Base-by-base conservation (phyloP, 306 rosid species). In the Carpinus viminea region DNA sequence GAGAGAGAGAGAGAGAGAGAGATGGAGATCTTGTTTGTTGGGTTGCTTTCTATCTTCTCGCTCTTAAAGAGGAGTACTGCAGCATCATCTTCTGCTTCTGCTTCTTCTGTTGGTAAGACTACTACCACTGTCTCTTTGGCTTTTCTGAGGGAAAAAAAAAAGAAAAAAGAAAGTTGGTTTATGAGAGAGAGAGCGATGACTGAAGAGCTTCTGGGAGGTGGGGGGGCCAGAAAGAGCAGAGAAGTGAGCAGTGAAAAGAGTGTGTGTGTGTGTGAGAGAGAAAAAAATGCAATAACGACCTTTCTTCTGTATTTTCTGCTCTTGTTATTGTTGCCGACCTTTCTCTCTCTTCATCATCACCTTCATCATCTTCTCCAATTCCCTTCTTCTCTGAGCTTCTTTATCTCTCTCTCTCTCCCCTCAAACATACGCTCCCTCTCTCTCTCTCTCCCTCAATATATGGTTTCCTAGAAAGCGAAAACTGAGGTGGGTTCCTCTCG, bases 71-170 rank as follows among this genome's bases (percentile, higher is more conserved):
- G 46, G 20, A 34, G 4, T n/a, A 75, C 43, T 54, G 78, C 28
- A 36, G 3, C 34, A 28, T 28, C 73, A 75, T 9, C 36, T 52
- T 31, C 76, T 68, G 21, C 41, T 78, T 38, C 76, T 79, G 64
- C 53, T 74, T 13, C 77, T 59, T 86, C 78, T 41, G 72, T 82
- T 70, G 68, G 56, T 77, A 78, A 83, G 80, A 82, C 76, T 76
- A 83, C 83, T 80, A 74, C 61, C 74, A 81, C 90, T 92, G 90
- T 79, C 90, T 82, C 86, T 89, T 80, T 84, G 89, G 94, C 90
- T 87, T 89, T 89, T 71, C 55, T 68, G 70, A 73, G 79, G 51
- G 50, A 2, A 2, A 31, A 31, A 31, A 31, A 74, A 52, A 73
- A 86, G 76, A 74, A 52, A 73, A 86, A 78, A n/a, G n/a, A n/a